Base-by-base conservation (phyloP, 106 monocot species). In the Dendrobium chrysotoxum region DNA sequence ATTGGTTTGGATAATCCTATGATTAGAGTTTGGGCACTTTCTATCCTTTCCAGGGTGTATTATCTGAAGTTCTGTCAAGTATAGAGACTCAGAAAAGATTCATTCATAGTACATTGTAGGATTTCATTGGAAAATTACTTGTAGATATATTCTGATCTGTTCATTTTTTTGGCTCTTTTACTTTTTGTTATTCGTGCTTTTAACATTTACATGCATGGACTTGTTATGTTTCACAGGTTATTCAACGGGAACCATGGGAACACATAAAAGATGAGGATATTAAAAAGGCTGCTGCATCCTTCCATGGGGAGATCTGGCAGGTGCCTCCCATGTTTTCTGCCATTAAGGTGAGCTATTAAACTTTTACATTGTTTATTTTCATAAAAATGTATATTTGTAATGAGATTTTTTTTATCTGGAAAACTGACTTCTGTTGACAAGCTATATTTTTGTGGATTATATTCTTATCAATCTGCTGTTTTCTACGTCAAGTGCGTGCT, bases 251-350 rank as follows among this genome's bases (percentile, higher is more conserved):
- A 75, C 88, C 95, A 79, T 98, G 98, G 98, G 98, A 98, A 82
- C 98, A 98, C 80, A 95, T 98, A 54, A 95, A 86, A 79, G 98
- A 95, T 87, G 86, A 84, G n/a, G 91, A 95, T 67, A 92, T 98
- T 23, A 95, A 79, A 84, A 98, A 89, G 79, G 78, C 85, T 58
- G 92, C 82, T 53, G 83, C 81, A 82, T 86, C 95, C 40, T 95
- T 98, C 55, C 73, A 67, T 85, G 98, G 98, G 79, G 98, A 98
- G 80, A 91, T 91, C 78, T 98, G 92, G 98, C 98, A 98, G 88
- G 98, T 98, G 61, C 98, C 98, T 81, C 98, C 98, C 0, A 98
- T 98, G 98, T 98, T 98, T 84, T 98, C 98, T 83, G 94, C 98
- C 44, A 92, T 98, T 80, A 98, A 98, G 87, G 97, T 93, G 80